Base-by-base conservation (phyloP, 306 rosid genomes). In the Pachyrhizus erosus region DNA sequence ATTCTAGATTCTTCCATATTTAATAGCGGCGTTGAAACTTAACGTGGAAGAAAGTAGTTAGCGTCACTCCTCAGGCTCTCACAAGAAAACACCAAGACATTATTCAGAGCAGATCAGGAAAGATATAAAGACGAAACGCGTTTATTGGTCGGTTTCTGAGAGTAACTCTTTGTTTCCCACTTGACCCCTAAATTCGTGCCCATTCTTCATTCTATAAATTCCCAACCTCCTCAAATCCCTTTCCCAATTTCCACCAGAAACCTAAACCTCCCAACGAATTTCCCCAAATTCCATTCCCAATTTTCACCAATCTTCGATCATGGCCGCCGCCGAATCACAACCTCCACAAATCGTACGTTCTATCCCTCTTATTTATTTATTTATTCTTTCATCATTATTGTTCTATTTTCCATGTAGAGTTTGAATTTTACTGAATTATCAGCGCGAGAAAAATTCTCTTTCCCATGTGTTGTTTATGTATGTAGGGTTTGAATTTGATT, bases 241-340 rank as follows among this genome's bases (percentile, higher is more conserved):
- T 46, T 46, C 62, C 31, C 31, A 52, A 3, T 29, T 42, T 31
- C 15, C 75, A 3, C 9, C n/a, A 20, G n/a, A 76, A 40, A 57
- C 70, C 24, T 24, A 75, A 26, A 18, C 45, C 2, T 31, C 18
- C 8, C 69, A 45, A 23, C 17, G 20, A 13, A 24, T 14, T 46
- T 37, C 9, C 42, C 42, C 10, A 37, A 37, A 5, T 21, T 27
- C 20, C 54, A 0, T 48, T 48, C 52, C 23, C 31, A 54, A 7
- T 31, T 42, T 33, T 7, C 75, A 1, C 9, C 21, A 29, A 26
- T 20, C 2, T 37, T 37, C 42, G 42, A 54, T 65, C 73, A 84
- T 84, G 87, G 80, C 84, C 20, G 26, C 84, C 20, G 26, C 72
- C 12, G 66, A 84, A 62, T 0, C 80, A 0, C 69, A 66, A 26